Base-by-base conservation (phyloP, 164 flowering plant species). In the Stephania japonica region DNA sequence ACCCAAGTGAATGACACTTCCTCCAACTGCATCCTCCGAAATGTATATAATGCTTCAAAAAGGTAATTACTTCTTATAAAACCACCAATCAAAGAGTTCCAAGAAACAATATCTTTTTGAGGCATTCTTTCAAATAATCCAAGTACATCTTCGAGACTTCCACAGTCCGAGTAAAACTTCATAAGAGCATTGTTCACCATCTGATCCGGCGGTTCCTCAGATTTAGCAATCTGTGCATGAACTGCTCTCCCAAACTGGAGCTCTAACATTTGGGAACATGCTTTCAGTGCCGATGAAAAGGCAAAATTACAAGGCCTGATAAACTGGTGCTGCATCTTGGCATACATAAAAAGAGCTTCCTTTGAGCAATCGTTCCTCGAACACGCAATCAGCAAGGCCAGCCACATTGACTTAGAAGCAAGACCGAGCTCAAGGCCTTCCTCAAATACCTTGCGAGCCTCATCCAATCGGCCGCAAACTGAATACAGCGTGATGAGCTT, bases 201-300 rank as follows among this genome's bases (percentile, higher is more conserved):
- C 64, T 59, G 64, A 59, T 59, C 64, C 8, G 21, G 25, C 0
- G 7, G 24, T 59, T 59, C 64, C 64, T 59, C n/a, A 18, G 7
- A 59, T 59, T 59, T 59, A 59, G 23, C 64, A 59, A 59, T 59
- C 64, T 59, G 64, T 59, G 64, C 64, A 59, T 59, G 64, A 24
- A 59, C 24, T 0, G 64, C 64, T 59, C 64, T n/a, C n/a, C 64
- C 64, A 59, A 59, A n/a, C 64, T 59, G 21, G 64, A n/a, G 24
- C 24, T 59, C 64, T 59, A n/a, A 59, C 9, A 59, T 19, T 10
- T 59, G 19, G 7, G 64, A 59, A 24, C 64, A 59, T 59, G 64
- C 64, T 24, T 59, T 59, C 8, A 59, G 64, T 21, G 25, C 64
- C 4, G 64, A 59, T 10, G 64, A 59, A 59, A 59, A 59, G 21